Conservation (phyloP, 1,139 yeast species). For the Geotrichum restrictum region DNA sequence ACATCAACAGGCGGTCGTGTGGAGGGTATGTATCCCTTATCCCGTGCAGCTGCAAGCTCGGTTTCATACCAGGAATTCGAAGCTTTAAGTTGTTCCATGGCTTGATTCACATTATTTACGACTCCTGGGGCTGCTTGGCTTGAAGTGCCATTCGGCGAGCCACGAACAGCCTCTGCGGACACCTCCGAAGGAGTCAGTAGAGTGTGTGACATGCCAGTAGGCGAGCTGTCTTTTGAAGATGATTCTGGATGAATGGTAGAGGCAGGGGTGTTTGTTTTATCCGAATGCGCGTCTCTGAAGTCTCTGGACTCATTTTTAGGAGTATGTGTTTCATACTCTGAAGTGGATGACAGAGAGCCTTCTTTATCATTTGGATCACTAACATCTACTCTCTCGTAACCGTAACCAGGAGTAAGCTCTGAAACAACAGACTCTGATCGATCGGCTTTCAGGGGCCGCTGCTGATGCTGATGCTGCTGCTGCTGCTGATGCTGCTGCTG, state of each 20-base stretch:
- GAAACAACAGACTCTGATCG: conserved; percentile 23
- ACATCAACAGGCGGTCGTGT: conserved; percentile 35
- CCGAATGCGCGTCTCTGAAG: conserved; percentile 13
- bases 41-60: conserved; percentile 34
- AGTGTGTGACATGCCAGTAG: background rate
- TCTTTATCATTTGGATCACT: conserved; percentile 16
- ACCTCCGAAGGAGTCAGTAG: background rate
- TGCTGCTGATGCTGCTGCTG: too few species aligned
- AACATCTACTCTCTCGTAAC: conserved; percentile 27
- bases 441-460: conserved; percentile 4
- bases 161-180: too few species aligned
- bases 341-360: background rate
- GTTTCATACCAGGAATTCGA: conserved; percentile 38
- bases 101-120: conserved; percentile 7
- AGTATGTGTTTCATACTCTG: conserved; percentile 10
- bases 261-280: conserved; percentile 13
- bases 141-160: too few species aligned
- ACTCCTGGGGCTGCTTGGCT: background rate
- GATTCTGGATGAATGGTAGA: conserved; percentile 13
- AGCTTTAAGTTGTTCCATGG: conserved; percentile 33
- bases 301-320: conserved; percentile 14
- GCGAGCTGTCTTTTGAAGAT: background rate
- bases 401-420: conserved; percentile 26
- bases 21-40: conserved; percentile 32
- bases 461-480: conserved; percentile 1